Percentiles rank a stretch among this genome's conserved stretches.
phyloP scores from a whole-genome alignment of 768 basidiomycete genomes.

The Kwoniella sp. region DNA sequence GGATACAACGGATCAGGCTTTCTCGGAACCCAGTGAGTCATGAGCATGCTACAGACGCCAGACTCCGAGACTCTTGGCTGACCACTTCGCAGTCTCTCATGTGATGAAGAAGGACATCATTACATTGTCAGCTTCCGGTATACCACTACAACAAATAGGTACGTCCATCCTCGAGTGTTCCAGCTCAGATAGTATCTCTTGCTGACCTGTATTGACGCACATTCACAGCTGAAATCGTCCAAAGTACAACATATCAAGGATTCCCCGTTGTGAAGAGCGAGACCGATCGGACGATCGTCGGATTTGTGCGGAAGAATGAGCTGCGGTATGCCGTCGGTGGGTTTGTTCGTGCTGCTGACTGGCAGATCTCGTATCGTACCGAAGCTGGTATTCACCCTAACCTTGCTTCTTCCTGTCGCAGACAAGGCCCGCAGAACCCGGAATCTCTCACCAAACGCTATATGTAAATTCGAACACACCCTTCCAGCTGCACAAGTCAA shows the following conservation, averaged over 20 bases:
- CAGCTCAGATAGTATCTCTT: neutral
- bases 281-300: constrained; percentile 68
- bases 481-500: constrained; percentile 5
- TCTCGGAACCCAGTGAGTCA: constrained; percentile 83
- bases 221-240: constrained; percentile 68
- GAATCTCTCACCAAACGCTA: constrained; percentile 66
- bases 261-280: constrained; percentile 78
- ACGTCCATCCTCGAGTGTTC: constrained; percentile 48
- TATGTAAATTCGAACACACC: constrained; percentile 67
- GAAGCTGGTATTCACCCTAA: neutral
- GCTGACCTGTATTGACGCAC: constrained; percentile 12
- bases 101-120: constrained; percentile 86
- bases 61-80: neutral
- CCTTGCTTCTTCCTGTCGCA: constrained; percentile 48
- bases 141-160: constrained; percentile 81
- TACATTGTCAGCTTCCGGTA: constrained; percentile 71
- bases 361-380: no score
- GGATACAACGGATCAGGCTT: constrained; percentile 64
- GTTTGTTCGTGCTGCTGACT: constrained; percentile 15
- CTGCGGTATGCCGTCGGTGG: constrained; percentile 81
- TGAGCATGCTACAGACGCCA: no score
- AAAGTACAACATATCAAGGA: constrained; percentile 77
- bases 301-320: constrained; percentile 86
- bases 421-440: constrained; percentile 73
- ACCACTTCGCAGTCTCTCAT: constrained; percentile 66